Evolutionary conservation across 129 eudicot species (phyloP).

Genomic region (Flaveria brownii): DNA sequence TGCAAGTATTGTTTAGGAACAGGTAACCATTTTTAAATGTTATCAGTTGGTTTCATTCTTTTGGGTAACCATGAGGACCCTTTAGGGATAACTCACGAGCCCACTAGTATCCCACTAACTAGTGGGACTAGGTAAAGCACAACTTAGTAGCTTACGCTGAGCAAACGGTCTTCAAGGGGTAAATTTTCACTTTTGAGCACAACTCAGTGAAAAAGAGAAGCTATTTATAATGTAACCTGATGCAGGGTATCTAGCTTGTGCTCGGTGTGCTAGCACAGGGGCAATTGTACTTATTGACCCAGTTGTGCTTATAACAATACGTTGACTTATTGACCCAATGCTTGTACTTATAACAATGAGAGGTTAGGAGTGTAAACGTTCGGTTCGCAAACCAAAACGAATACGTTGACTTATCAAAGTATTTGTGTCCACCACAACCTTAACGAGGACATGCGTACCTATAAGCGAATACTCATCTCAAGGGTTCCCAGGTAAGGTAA

Average conservation of each 20-base stretch:
- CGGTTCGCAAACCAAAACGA: too few relatives aligned
- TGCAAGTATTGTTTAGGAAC: slow-evolving; percentile 98
- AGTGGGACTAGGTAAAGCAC: background rate
- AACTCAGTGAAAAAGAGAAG: background rate
- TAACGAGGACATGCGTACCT: too few relatives aligned
- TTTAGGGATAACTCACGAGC: background rate
- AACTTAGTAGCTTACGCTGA: background rate
- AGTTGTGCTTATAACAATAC: too few relatives aligned
- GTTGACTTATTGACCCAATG: too few relatives aligned
- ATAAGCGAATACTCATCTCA: too few relatives aligned
- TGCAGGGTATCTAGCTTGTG: slow-evolving; percentile 96
- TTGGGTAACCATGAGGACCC: background rate
- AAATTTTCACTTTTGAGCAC: slow-evolving; percentile 8
- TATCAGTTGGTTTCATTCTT: background rate
- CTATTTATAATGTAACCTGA: slow-evolving; percentile 13
- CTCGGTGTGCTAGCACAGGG: slow-evolving; percentile 90
- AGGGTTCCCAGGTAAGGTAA: too few relatives aligned
- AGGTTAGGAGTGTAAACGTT: too few relatives aligned
- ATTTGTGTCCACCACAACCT: too few relatives aligned
- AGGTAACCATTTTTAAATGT: slow-evolving; percentile 43
- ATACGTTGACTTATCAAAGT: too few relatives aligned
- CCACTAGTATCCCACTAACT: background rate
- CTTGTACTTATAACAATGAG: too few relatives aligned
- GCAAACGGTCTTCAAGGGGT: background rate
- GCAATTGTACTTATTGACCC: slow-evolving; percentile 80